phyloP scores from a whole-genome alignment of 2,329 filamentous ascomycete species.

The Lithohypha guttulata region DNA sequence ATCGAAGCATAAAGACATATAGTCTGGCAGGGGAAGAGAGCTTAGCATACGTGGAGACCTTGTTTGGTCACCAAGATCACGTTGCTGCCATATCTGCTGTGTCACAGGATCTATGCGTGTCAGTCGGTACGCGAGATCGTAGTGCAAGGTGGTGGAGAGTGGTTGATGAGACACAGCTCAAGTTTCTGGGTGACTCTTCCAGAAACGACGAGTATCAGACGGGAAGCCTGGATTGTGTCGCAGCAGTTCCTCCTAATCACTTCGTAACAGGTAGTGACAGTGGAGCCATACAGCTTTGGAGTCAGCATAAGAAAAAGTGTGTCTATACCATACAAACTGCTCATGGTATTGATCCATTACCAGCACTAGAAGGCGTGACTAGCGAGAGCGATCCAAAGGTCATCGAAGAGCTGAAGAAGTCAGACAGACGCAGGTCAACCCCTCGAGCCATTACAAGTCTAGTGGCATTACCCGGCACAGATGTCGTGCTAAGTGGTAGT shows the following conservation, averaged over 20 bases:
- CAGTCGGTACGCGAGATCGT: constrained; percentile 79
- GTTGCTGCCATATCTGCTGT: constrained; percentile 76
- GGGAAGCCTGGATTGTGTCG: constrained; percentile 83
- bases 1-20: constrained; percentile 93
- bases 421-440: constrained; percentile 48
- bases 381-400: constrained; percentile 58
- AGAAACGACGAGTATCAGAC: constrained; percentile 48
- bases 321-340: constrained; percentile 68
- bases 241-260: constrained; percentile 78
- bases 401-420: constrained; percentile 32
- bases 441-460: constrained; percentile 88
- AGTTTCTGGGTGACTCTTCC: constrained; percentile 69
- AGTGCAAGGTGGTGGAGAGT: constrained; percentile 95
- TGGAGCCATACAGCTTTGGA: constrained; percentile 78
- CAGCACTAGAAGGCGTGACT: constrained; percentile 57
- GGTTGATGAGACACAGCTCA: constrained; percentile 84
- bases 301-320: constrained; percentile 86
- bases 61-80: constrained; percentile 91
- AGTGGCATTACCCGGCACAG: constrained; percentile 74
- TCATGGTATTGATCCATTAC: constrained; percentile 69
- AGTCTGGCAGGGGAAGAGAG: constrained; percentile 59
- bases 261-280: constrained; percentile 95
- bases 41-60: constrained; percentile 84
- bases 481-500: constrained; percentile 80
- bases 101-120: constrained; percentile 78